phyloP scores from a whole-genome alignment of 2,329 filamentous ascomycete species.

The Furcasterigmium sp. region DNA sequence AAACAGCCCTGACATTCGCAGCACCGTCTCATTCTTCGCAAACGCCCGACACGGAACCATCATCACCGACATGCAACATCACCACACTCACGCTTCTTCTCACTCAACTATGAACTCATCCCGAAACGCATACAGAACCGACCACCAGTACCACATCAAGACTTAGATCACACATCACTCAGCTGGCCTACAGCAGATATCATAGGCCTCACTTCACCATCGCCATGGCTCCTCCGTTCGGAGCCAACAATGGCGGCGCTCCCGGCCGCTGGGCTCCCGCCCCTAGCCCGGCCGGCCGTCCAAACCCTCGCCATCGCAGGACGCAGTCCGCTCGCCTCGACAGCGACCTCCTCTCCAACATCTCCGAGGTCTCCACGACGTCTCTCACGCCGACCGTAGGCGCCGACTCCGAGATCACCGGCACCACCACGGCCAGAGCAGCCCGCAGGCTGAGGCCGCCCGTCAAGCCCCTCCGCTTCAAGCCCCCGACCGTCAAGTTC shows the following conservation, averaged over 20 bases:
- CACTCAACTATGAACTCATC: not conserved
- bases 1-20: not conserved
- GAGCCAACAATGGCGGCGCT: not conserved
- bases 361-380: constrained; percentile 8
- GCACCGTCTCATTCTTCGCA: not conserved
- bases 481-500: constrained; percentile 10
- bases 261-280: not conserved
- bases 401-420: constrained; percentile 6
- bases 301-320: not conserved
- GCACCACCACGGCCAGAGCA: constrained; percentile 1
- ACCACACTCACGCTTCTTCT: not conserved
- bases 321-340: not conserved
- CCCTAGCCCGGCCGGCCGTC: not conserved
- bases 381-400: constrained; percentile 8
- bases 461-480: constrained; percentile 7
- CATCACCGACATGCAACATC: constrained; percentile 1
- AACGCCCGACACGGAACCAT: not conserved
- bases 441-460: constrained; percentile 3
- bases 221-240: constrained; percentile 2
- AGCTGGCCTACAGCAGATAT: too few species aligned
- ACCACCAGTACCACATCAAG: not conserved
- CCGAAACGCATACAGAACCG: not conserved
- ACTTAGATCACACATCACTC: not conserved
- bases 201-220: too few species aligned
- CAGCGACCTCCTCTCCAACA: constrained; percentile 7